phyloP scores from a whole-genome alignment of 78 protist genomes.

The Ministeria vibrans region DNA sequence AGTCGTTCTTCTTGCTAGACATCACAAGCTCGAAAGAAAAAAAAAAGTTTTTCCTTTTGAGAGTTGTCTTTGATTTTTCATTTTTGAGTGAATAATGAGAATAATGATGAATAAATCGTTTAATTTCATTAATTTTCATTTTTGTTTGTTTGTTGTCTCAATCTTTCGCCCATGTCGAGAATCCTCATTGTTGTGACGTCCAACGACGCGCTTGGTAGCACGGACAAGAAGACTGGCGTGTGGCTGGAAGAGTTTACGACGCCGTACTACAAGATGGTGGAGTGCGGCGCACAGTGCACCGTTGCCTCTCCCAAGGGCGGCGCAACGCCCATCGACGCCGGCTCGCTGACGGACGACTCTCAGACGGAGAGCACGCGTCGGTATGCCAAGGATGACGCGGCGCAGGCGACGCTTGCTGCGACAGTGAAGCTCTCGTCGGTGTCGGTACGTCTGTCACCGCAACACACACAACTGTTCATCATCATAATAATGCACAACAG shows the following conservation, averaged over 20 bases:
- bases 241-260: conserved; percentile 28
- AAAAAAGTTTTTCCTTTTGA: no score
- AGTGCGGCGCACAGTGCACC: conserved; percentile 9
- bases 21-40: no score
- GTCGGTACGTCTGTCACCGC: no score
- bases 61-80: no score
- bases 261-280: conserved; percentile 30
- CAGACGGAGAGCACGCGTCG: neutral
- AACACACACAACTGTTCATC: no score
- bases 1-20: no score
- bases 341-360: conserved; percentile 15
- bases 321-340: conserved; percentile 24
- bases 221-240: conserved; percentile 34
- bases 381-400: conserved; percentile 10
- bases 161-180: no score
- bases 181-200: conserved; percentile 26
- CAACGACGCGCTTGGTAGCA: conserved; percentile 25
- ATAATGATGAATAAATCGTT: no score
- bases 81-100: no score
- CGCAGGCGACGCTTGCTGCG: neutral
- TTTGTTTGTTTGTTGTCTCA: no score
- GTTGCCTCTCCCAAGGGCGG: conserved; percentile 22
- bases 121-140: no score
- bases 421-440: conserved; percentile 13
- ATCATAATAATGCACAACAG: neutral